Evolutionary conservation across 139 green algal species (phyloP).

Genomic region (Chlamydomonas incerta): DNA sequence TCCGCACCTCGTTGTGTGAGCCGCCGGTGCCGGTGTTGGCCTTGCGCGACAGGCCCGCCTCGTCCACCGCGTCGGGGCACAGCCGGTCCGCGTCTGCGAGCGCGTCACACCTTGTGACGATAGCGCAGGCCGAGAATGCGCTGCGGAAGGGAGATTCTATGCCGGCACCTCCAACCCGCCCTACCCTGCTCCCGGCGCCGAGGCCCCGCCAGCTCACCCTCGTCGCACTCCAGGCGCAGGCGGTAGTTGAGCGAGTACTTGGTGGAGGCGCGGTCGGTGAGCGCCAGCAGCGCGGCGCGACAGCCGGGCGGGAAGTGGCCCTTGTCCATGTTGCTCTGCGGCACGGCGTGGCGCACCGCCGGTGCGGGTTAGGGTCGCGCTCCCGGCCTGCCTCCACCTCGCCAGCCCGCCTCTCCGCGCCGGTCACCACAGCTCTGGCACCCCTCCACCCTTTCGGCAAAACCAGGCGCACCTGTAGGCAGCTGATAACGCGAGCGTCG

Average conservation of each 20-base stretch:
- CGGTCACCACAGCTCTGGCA: too few species aligned
- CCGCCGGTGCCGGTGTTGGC: background rate
- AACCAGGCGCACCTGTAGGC: slow-evolving; percentile 27
- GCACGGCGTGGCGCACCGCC: too few species aligned
- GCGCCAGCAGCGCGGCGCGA: slow-evolving; percentile 20
- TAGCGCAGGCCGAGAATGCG: too few species aligned
- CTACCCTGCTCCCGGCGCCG: background rate
- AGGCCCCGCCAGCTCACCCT: slow-evolving; percentile 10
- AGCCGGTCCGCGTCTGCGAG: slow-evolving; percentile 25
- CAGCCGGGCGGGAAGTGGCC: slow-evolving; percentile 49
- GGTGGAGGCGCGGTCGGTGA: slow-evolving; percentile 14
- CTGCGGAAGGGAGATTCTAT: too few species aligned
- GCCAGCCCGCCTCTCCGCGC: too few species aligned
- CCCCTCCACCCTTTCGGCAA: too few species aligned
- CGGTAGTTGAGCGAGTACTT: slow-evolving; percentile 55
- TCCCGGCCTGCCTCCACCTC: too few species aligned
- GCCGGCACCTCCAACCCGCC: background rate
- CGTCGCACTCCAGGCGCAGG: slow-evolving; percentile 35
- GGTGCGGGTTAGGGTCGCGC: too few species aligned
- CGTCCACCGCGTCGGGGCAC: slow-evolving; percentile 34
- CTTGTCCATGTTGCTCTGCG: slow-evolving; percentile 34
- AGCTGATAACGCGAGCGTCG: slow-evolving; percentile 39
- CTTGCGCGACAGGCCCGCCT: background rate
- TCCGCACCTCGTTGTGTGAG: background rate
- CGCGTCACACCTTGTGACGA: too few species aligned